phyloP scores from a whole-genome alignment of 352 stramenopile species.

The Globisporangium echinulatum region DNA sequence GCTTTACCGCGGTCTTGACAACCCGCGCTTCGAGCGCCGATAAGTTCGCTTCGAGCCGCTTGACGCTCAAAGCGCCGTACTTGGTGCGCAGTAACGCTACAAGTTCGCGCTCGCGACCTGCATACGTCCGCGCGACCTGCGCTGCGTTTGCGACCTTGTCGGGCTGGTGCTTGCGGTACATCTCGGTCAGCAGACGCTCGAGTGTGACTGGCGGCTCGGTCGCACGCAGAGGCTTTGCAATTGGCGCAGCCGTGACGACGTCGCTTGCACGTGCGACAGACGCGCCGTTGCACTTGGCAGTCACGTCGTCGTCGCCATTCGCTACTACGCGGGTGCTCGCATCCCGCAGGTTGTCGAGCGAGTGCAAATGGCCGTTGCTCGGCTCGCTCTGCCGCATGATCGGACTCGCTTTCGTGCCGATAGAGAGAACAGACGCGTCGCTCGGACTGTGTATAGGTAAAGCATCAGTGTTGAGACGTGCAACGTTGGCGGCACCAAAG shows the following conservation, averaged over 20 bases:
- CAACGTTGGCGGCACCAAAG: not conserved
- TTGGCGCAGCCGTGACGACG: too few relatives aligned
- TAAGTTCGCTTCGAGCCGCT: constrained; percentile 59
- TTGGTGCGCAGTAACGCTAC: constrained; percentile 52
- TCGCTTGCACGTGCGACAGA: too few relatives aligned
- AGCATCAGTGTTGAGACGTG: not conserved
- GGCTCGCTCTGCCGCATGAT: constrained; percentile 6
- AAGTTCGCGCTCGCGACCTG: constrained; percentile 62
- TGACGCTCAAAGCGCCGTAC: constrained; percentile 71
- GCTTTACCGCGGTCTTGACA: not conserved
- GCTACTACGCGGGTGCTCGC: not conserved
- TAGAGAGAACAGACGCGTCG: too few relatives aligned
- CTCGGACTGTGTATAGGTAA: too few relatives aligned
- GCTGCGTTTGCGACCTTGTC: constrained; percentile 64
- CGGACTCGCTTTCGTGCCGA: constrained; percentile 6
- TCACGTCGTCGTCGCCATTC: not conserved
- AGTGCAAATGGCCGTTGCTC: not conserved
- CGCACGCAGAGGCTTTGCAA: not conserved
- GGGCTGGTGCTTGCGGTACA: constrained; percentile 75
- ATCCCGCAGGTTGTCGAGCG: too few relatives aligned
- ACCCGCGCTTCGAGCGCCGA: constrained; percentile 24
- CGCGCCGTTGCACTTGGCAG: too few relatives aligned
- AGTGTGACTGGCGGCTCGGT: constrained; percentile 17
- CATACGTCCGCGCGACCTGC: constrained; percentile 47
- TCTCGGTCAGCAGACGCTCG: constrained; percentile 44